These are phyloP conservation scores for Chionographis japonica DNA, from an alignment of 106 monocot species.

Conservation along the genomic window DNA sequence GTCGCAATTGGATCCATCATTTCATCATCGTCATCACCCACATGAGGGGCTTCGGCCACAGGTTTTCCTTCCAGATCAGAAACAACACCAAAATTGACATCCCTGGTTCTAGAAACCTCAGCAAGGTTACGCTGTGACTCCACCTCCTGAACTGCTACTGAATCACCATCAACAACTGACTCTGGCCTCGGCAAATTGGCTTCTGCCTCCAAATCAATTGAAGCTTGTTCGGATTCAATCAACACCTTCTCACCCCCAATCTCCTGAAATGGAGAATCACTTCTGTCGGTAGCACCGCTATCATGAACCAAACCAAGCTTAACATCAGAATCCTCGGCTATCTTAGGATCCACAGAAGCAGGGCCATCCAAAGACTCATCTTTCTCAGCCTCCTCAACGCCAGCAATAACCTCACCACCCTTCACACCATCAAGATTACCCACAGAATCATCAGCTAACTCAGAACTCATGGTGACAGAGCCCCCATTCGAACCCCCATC, in stretches of 20 bases:
- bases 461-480: neutral
- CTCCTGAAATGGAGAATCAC: neutral
- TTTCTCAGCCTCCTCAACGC: neutral
- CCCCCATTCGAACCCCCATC: neutral
- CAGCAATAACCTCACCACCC: neutral
- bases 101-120: conserved; percentile 13
- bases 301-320: neutral
- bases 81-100: neutral
- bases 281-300: neutral
- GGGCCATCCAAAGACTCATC: neutral
- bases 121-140: neutral
- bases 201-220: conserved; percentile 3
- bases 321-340: neutral
- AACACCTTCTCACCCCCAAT: conserved; percentile 2
- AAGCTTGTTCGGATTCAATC: neutral
- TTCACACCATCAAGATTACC: conserved; percentile 3
- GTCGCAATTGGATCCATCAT: conserved; percentile 12
- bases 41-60: conserved; percentile 14
- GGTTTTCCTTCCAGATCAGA: conserved; percentile 6
- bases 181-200: neutral
- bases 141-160: conserved; percentile 3
- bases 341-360: neutral
- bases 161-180: conserved; percentile 4
- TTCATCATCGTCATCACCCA: conserved; percentile 22
- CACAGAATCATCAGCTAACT: neutral